Conservation (phyloP, 1,284 basidiomycete genomes). For the Athelia psychrophila region DNA sequence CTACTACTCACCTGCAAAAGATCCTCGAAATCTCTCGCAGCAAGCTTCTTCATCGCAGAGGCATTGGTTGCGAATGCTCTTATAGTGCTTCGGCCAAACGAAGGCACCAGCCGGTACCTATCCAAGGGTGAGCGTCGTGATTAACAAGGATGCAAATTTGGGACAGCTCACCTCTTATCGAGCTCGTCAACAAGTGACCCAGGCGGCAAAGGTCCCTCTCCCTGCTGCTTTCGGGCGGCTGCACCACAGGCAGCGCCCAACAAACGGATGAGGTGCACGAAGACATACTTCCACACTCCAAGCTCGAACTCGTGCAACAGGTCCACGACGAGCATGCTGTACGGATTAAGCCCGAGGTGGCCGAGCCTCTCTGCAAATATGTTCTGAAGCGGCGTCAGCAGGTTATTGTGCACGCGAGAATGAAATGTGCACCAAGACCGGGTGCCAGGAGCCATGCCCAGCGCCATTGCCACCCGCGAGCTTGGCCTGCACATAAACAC, state of each 20-base stretch:
- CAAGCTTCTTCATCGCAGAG: slow-evolving; percentile 11
- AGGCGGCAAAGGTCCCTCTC: too few species aligned
- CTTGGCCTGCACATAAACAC: too few species aligned
- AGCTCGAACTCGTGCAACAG: slow-evolving; percentile 18
- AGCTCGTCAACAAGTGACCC: slow-evolving; percentile 9
- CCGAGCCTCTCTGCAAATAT: slow-evolving; percentile 12
- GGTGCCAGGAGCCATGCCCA: neutral
- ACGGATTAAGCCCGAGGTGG: slow-evolving; percentile 7
- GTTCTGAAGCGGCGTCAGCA: slow-evolving; percentile 12
- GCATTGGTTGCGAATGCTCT: slow-evolving; percentile 10
- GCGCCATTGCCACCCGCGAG: neutral
- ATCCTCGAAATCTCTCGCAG: slow-evolving; percentile 15
- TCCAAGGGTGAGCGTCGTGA: neutral
- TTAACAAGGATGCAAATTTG: neutral
- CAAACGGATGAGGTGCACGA: slow-evolving; percentile 18
- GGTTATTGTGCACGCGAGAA: neutral
- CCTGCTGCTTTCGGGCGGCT: too few species aligned
- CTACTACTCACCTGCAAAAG: neutral
- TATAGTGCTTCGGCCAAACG: slow-evolving; percentile 8
- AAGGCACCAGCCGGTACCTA: slow-evolving; percentile 8
- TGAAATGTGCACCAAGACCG: neutral
- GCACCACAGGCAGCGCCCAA: slow-evolving; percentile 3
- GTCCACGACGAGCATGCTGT: slow-evolving; percentile 11
- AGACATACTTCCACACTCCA: slow-evolving; percentile 19
- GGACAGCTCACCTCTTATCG: slow-evolving; percentile 7